Evolutionary conservation across 441 rosid genomes (phyloP).

Genomic region (Populus hybrid): DNA sequence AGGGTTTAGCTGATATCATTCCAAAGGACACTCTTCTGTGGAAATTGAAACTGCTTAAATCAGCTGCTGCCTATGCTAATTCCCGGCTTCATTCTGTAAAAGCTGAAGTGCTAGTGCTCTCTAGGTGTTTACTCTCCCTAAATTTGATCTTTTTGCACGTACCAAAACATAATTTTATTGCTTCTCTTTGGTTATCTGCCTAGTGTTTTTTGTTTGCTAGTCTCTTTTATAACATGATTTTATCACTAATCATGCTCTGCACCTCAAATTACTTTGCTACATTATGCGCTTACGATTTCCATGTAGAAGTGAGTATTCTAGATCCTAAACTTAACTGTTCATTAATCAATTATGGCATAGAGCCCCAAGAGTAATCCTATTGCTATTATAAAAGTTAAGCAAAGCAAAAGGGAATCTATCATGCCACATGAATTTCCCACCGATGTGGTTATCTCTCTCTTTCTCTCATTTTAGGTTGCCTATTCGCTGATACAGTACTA

Average conservation of each 20-base stretch:
- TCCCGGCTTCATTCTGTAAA: slow-evolving; percentile 60
- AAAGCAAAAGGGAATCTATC: not conserved
- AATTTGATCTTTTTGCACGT: not conserved
- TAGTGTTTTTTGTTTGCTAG: not conserved
- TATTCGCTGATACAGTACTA: not conserved
- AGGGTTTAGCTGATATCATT: slow-evolving; percentile 52
- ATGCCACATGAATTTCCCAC: not conserved
- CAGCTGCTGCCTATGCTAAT: slow-evolving; percentile 55
- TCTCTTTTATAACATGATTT: not conserved
- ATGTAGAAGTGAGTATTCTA: not conserved
- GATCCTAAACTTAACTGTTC: not conserved
- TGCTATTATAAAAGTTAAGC: not conserved
- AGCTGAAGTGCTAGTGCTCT: slow-evolving; percentile 54
- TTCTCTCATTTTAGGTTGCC: not conserved
- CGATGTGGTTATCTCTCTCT: not conserved
- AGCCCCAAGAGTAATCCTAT: not conserved
- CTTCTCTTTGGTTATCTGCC: not conserved
- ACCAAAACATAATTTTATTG: not conserved
- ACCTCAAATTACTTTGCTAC: not conserved
- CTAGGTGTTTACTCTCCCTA: slow-evolving; percentile 32
- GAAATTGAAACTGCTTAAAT: slow-evolving; percentile 56
- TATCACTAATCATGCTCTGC: not conserved
- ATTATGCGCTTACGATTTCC: too few relatives aligned
- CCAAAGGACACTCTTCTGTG: slow-evolving; percentile 55
- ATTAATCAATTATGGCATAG: not conserved